Evolutionary conservation across 306 rosid species (phyloP).

Genomic region (Vigna nakashimae): DNA sequence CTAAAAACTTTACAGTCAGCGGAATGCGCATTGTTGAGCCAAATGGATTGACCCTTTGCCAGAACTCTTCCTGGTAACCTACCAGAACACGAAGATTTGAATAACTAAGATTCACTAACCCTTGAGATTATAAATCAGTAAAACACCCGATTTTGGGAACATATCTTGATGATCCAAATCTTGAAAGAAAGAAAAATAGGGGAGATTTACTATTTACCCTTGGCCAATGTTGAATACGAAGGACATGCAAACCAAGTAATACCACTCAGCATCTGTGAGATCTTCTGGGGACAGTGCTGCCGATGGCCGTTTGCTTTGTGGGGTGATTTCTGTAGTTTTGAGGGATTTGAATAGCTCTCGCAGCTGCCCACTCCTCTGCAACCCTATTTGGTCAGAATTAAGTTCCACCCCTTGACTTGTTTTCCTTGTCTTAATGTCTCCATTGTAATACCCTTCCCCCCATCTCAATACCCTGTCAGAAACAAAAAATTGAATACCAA

Average conservation of each 20-base stretch:
- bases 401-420: slow-evolving; percentile 73
- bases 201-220: slow-evolving; percentile 61
- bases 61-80: slow-evolving; percentile 86
- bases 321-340: slow-evolving; percentile 62
- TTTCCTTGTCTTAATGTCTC: slow-evolving; percentile 89
- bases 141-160: neutral
- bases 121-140: slow-evolving; percentile 2
- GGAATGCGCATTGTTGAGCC: slow-evolving; percentile 71
- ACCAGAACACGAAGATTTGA: slow-evolving; percentile 30
- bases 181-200: neutral
- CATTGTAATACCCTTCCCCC: slow-evolving; percentile 92
- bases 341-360: slow-evolving; percentile 74
- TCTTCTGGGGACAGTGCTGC: slow-evolving; percentile 87
- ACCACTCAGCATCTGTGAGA: slow-evolving; percentile 89
- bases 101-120: slow-evolving; percentile 14
- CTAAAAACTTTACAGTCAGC: slow-evolving; percentile 70
- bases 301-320: slow-evolving; percentile 75
- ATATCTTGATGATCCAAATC: slow-evolving; percentile 7
- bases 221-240: slow-evolving; percentile 79
- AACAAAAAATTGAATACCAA: neutral
- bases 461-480: slow-evolving; percentile 71
- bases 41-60: slow-evolving; percentile 62
- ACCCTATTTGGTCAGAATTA: slow-evolving; percentile 69
- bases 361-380: slow-evolving; percentile 80
- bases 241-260: slow-evolving; percentile 95